Base-by-base conservation (phyloP, 257 asterid species). In the Nyctanthes arbortristis region DNA sequence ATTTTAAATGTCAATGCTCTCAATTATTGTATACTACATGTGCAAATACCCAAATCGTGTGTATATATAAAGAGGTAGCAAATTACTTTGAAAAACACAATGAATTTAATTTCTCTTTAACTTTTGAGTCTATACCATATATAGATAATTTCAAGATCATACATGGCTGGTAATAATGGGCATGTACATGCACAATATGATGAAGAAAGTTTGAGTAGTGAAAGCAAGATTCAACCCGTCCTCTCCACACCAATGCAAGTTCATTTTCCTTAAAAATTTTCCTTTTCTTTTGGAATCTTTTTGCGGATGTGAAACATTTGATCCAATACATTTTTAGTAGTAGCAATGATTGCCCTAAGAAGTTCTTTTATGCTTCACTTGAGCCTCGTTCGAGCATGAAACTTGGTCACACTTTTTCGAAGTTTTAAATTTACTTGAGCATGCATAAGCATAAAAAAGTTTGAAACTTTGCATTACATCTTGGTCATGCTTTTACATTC, bases 201-300 rank as follows among this genome's bases (percentile, higher is more conserved):
- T 61, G 88, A 81, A 74, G 96, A 80, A 65, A 74, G 61, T 78
- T 83, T 74, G 22, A 70, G 28, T 52, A 25, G n/a, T 16, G 83
- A 79, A 36, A 70, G 14, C 61, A 82, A 73, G 63, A 67, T 84
- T 73, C 85, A 78, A 68, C 88, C 88, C 11, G 27, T 76, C 40
- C 25, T 66, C 68, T 59, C 83, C 37, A 68, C 89, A 59, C 82
- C 92, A 13, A 61, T 32, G 91, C 49, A 76, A 77, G 73, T 65
- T 60, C 62, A 28, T 22, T 0, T 13, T 4, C 59, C 32, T 12
- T 13, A 7, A 22, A 22, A 27, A 9, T 24, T 35, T 24, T 24
- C 52, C 10, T 3, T 32, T 30, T 12, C 33, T 59, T 5, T 24
- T n/a, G 28, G 20, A 16, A 7, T 35, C 4, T 43, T 6, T 6